Evolutionary conservation across 176 grass and related monocot genomes (phyloP).

Genomic region (Carex parvula): DNA sequence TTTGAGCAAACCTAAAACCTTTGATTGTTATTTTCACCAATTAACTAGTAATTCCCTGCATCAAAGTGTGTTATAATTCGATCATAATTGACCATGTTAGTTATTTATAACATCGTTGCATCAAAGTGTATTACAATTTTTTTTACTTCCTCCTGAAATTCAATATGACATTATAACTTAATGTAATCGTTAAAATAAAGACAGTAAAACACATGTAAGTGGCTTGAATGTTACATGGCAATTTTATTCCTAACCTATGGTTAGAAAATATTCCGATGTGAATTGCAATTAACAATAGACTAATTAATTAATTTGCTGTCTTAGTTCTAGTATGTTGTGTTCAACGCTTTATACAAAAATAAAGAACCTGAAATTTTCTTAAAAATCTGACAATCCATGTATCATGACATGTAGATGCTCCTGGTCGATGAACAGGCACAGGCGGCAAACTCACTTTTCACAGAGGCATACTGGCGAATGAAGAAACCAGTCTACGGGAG

Average conservation of each 20-base stretch:
- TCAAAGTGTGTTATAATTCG: not conserved
- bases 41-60: not conserved
- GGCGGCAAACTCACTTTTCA: slow-evolving; percentile 43
- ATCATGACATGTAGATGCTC: slow-evolving; percentile 25
- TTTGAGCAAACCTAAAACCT: too few relatives aligned
- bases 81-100: not conserved
- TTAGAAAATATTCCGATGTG: too few relatives aligned
- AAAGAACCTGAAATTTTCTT: not conserved
- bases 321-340: not conserved
- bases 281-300: not conserved
- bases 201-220: too few relatives aligned
- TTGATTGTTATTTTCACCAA: not conserved
- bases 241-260: too few relatives aligned
- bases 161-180: too few relatives aligned
- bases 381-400: not conserved
- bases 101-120: not conserved
- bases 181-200: too few relatives aligned
- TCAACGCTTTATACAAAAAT: too few relatives aligned
- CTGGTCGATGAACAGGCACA: slow-evolving; percentile 29
- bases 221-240: too few relatives aligned
- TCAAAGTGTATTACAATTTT: too few relatives aligned
- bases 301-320: not conserved
- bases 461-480: slow-evolving; percentile 48
- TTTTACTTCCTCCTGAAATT: too few relatives aligned
- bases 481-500: slow-evolving; percentile 71